Conservation (phyloP, 1,284 basidiomycete genomes). For the Cryptococcus amylolentus region DNA sequence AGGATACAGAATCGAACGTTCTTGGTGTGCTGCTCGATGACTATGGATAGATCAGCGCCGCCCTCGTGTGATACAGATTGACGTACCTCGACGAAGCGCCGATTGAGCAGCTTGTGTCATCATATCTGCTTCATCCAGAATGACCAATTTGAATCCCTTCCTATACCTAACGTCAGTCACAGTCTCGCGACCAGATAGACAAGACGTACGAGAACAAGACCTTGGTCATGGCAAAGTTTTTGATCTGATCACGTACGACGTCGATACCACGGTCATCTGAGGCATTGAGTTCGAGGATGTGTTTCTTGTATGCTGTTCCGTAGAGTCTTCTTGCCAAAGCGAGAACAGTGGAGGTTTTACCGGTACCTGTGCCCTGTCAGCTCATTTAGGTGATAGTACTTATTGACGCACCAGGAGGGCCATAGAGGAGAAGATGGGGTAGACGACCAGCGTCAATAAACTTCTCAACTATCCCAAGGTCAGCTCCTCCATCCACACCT, state of each 20-base stretch:
- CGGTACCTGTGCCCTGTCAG: slow-evolving; percentile 59
- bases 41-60: slow-evolving; percentile 39
- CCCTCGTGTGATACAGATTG: not conserved
- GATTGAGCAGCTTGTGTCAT: slow-evolving; percentile 99
- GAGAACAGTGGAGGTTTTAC: slow-evolving; percentile 97
- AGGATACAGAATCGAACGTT: slow-evolving; percentile 99
- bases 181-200: not conserved
- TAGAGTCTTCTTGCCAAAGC: slow-evolving; percentile 93
- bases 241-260: slow-evolving; percentile 97
- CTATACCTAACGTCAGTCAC: slow-evolving; percentile 43
- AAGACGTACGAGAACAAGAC: slow-evolving; percentile 61
- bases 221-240: slow-evolving; percentile 94
- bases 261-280: slow-evolving; percentile 98
- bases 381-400: not conserved
- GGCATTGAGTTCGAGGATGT: slow-evolving; percentile 96
- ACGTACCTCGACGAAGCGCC: slow-evolving; percentile 73
- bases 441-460: slow-evolving; percentile 94
- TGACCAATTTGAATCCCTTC: slow-evolving; percentile 94
- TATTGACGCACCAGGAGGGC: slow-evolving; percentile 67
- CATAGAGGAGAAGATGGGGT: slow-evolving; percentile 95
- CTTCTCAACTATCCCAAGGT: slow-evolving; percentile 69
- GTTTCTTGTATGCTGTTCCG: slow-evolving; percentile 71
- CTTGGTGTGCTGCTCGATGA: slow-evolving; percentile 98
- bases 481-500: not conserved
- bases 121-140: slow-evolving; percentile 98